Evolutionary conservation across 176 grass and related monocot genomes (phyloP).

Genomic region (Hyparrhenia diplandra): DNA sequence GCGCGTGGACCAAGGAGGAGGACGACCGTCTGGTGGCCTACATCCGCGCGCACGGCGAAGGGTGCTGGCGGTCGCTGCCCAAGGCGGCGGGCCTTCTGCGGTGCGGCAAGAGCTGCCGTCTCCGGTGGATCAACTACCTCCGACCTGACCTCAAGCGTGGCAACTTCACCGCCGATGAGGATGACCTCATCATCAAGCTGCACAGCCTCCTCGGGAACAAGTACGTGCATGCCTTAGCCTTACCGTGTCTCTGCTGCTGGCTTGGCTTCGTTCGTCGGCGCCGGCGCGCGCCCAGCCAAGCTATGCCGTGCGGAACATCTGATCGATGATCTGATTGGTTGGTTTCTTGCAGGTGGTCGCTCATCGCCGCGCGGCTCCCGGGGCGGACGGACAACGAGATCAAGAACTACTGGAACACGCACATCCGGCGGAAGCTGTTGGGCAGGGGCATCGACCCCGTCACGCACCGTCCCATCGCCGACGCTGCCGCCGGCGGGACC

Average conservation of each 20-base stretch:
- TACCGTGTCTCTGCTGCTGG: no score
- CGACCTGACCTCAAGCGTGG: slow-evolving; percentile 98
- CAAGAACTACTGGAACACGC: slow-evolving; percentile 99
- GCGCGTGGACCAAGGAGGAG: slow-evolving; percentile 92
- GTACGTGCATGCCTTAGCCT: slow-evolving; percentile 5
- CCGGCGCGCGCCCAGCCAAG: neutral
- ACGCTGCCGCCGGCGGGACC: neutral
- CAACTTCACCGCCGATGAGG: slow-evolving; percentile 88
- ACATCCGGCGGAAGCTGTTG: slow-evolving; percentile 70
- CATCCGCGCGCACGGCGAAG: slow-evolving; percentile 66
- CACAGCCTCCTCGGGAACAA: slow-evolving; percentile 87
- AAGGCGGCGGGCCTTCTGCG: slow-evolving; percentile 66
- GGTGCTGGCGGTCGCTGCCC: slow-evolving; percentile 83
- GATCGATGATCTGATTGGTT: no score
- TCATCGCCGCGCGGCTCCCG: slow-evolving; percentile 73
- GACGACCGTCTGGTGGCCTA: slow-evolving; percentile 67
- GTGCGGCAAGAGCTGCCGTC: slow-evolving; percentile 99
- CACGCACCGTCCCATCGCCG: slow-evolving; percentile 57
- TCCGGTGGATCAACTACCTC: slow-evolving; percentile 99
- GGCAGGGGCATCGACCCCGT: slow-evolving; percentile 66
- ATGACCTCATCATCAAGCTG: slow-evolving; percentile 84
- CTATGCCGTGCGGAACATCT: no score
- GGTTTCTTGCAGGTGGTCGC: slow-evolving; percentile 86
- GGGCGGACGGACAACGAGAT: slow-evolving; percentile 96
- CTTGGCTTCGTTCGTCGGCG: no score